phyloP scores from a whole-genome alignment of 179 eudicot genomes.

The Silene noctiflora region DNA sequence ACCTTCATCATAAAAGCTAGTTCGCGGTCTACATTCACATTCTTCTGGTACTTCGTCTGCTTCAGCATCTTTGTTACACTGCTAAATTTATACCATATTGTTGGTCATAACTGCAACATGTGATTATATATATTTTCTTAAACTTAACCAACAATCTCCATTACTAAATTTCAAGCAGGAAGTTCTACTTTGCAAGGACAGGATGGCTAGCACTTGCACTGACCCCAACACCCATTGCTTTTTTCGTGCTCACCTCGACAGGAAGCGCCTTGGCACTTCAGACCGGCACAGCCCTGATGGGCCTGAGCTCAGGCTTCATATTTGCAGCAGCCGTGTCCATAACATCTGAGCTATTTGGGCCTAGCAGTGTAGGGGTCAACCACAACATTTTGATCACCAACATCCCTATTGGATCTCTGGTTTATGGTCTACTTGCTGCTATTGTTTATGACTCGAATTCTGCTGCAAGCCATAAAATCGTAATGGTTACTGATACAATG shows the following conservation, averaged over 20 bases:
- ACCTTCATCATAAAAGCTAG: too few species aligned
- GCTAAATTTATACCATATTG: too few species aligned
- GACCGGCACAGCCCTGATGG: constrained; percentile 59
- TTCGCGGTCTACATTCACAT: too few species aligned
- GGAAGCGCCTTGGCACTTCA: constrained; percentile 45
- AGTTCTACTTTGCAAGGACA: constrained; percentile 76
- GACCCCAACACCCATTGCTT: constrained; percentile 69
- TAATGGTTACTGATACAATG: constrained; percentile 32
- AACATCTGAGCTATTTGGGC: constrained; percentile 56
- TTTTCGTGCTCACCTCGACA: constrained; percentile 60
- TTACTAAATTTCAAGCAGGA: constrained; percentile 45
- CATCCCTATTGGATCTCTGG: constrained; percentile 50
- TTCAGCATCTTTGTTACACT: too few species aligned
- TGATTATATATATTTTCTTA: neutral
- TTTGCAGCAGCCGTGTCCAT: constrained; percentile 87
- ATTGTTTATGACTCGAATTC: constrained; percentile 51
- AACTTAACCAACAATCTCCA: neutral
- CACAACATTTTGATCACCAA: constrained; percentile 54
- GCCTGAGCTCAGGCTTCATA: constrained; percentile 82
- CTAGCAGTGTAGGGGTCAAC: constrained; percentile 46
- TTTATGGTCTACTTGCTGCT: constrained; percentile 70
- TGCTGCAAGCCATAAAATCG: constrained; percentile 21
- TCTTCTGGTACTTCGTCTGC: too few species aligned
- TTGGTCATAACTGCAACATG: neutral
- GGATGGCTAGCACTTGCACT: constrained; percentile 83